A percentile compares a stretch with the other conserved stretches of the same genome.
Evolutionary conservation across 2,329 filamentous ascomycete species (phyloP).

Genomic region (Penicillium sp.): DNA sequence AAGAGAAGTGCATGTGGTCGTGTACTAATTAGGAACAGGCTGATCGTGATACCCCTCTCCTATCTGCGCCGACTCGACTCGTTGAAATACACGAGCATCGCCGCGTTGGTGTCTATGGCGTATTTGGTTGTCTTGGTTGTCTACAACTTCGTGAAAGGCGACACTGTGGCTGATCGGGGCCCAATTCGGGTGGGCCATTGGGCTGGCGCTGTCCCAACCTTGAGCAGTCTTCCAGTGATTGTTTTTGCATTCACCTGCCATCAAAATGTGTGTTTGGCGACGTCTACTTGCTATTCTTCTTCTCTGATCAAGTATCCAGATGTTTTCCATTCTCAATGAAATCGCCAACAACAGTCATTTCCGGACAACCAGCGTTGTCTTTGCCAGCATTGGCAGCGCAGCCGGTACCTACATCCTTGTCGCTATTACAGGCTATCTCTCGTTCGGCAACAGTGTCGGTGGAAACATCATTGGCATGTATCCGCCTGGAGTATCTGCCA

Average conservation of each 20-base stretch:
- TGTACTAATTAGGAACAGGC: slow-evolving; percentile 43
- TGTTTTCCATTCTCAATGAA: slow-evolving; percentile 98
- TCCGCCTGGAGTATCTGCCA: slow-evolving; percentile 70
- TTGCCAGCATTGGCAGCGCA: slow-evolving; percentile 80
- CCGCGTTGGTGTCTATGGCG: slow-evolving; percentile 86
- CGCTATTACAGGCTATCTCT: slow-evolving; percentile 90
- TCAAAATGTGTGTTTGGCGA: slow-evolving; percentile 65
- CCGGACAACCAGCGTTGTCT: slow-evolving; percentile 72
- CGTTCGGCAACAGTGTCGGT: slow-evolving; percentile 80
- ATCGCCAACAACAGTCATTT: slow-evolving; percentile 76
- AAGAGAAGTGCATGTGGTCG: background rate
- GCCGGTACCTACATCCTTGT: slow-evolving; percentile 82
- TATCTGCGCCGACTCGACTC: slow-evolving; percentile 89
- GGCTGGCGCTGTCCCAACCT: slow-evolving; percentile 68
- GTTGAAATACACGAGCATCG: slow-evolving; percentile 90
- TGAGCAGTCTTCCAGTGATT: slow-evolving; percentile 87
- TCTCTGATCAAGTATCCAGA: slow-evolving; percentile 49
- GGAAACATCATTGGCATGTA: slow-evolving; percentile 96
- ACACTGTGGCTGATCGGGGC: slow-evolving; percentile 67
- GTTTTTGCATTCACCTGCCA: slow-evolving; percentile 99
- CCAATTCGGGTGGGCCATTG: slow-evolving; percentile 70
- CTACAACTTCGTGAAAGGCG: slow-evolving; percentile 77
- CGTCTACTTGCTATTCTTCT: background rate
- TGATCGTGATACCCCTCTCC: slow-evolving; percentile 88
- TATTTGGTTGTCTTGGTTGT: slow-evolving; percentile 91